Evolutionary conservation across 805 yeast species (phyloP).

Genomic region (Scheffersomyces ergatensis): DNA sequence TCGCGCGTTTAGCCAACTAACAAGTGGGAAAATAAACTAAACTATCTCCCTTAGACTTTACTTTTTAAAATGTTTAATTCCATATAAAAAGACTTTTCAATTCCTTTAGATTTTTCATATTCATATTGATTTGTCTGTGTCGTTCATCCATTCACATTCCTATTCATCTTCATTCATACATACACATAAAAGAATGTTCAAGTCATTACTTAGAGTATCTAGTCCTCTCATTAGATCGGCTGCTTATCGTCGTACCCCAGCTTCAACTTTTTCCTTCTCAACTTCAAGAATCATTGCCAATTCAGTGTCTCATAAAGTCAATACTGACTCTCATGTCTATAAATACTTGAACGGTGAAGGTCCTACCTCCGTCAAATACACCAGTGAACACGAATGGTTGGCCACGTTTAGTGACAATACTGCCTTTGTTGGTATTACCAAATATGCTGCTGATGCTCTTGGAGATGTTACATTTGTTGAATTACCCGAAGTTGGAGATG

Average conservation of each 20-base stretch:
- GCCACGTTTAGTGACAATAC: constrained; percentile 80
- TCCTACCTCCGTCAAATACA: constrained; percentile 60
- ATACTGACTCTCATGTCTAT: constrained; percentile 35
- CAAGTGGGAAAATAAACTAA: no score
- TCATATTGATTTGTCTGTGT: no score
- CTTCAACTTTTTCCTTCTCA: constrained; percentile 6
- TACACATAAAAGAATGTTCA: constrained; percentile 4
- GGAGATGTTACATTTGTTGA: constrained; percentile 97
- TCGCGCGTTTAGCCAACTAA: no score
- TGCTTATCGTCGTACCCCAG: neutral
- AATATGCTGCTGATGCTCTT: constrained; percentile 91
- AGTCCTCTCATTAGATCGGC: constrained; percentile 1
- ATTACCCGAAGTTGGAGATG: constrained; percentile 71
- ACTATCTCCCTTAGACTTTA: no score
- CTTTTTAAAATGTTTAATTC: no score
- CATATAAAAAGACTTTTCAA: no score
- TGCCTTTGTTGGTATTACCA: constrained; percentile 87
- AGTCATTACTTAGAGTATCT: constrained; percentile 6
- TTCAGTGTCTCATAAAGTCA: constrained; percentile 31
- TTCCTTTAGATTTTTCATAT: no score
- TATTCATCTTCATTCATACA: neutral
- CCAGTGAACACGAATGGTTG: constrained; percentile 94
- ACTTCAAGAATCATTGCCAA: constrained; percentile 17
- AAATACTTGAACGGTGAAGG: constrained; percentile 36
- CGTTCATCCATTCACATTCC: neutral